phyloP scores from a whole-genome alignment of 129 eudicot species.

The Pulicaria dysenterica region DNA sequence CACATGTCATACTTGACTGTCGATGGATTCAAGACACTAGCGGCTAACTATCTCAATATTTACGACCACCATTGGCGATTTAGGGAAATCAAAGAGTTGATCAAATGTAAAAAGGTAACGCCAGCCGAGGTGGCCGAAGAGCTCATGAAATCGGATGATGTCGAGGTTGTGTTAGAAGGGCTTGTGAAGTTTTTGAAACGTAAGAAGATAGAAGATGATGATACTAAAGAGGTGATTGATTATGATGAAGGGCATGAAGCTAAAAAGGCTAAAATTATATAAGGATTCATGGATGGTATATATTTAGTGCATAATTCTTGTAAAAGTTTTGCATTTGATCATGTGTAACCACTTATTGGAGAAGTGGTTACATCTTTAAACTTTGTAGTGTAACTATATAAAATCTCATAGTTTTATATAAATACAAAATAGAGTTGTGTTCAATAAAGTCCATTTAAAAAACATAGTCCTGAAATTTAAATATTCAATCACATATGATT shows the following conservation, averaged over 20 bases:
- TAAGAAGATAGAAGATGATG: constrained; percentile 42
- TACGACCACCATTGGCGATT: constrained; percentile 34
- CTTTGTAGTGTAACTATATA: too few species aligned
- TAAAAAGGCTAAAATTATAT: constrained; percentile 24
- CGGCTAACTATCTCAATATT: constrained; percentile 56
- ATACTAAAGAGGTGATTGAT: constrained; percentile 14
- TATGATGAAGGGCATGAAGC: constrained; percentile 14
- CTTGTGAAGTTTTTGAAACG: constrained; percentile 39
- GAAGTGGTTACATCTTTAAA: too few species aligned
- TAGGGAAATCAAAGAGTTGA: constrained; percentile 53
- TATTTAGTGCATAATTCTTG: too few species aligned
- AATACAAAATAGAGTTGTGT: too few species aligned
- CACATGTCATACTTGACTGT: constrained; percentile 72
- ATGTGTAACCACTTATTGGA: too few species aligned
- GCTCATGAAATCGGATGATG: constrained; percentile 56
- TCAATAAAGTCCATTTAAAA: too few species aligned
- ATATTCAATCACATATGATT: too few species aligned
- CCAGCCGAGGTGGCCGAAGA: constrained; percentile 82
- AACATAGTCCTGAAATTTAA: too few species aligned
- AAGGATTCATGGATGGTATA: not conserved
- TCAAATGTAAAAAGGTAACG: constrained; percentile 42
- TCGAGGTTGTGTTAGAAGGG: constrained; percentile 48
- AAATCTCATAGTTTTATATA: too few species aligned
- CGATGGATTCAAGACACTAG: constrained; percentile 54
- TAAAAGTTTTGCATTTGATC: too few species aligned